Base-by-base conservation (phyloP, 805 yeast genomes). In the Candida maesae region DNA sequence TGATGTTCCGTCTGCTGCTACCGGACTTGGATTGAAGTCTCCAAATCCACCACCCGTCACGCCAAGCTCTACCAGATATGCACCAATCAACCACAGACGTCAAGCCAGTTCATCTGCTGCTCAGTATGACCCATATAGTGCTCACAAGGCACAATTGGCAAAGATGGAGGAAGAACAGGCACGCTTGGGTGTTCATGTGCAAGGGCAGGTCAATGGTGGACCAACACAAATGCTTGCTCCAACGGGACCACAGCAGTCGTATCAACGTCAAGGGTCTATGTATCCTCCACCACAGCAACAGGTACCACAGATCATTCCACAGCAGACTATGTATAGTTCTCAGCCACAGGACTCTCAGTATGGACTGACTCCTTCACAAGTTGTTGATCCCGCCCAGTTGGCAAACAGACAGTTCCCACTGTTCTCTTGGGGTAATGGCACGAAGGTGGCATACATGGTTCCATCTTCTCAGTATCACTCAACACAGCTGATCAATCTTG, bases 331-430 rank as follows among this genome's bases (percentile, higher is more conserved):
- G 35, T 34, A 29, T 14, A 10, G 12, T 10, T 6, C n/a, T 17
- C 30, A 30, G 29, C 16, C 33, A 19, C n/a, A n/a, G n/a, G n/a
- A n/a, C n/a, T n/a, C n/a, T n/a, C n/a, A n/a, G n/a, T n/a, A n/a
- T n/a, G n/a, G n/a, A n/a, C n/a, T n/a, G n/a, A n/a, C n/a, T n/a
- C n/a, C n/a, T n/a, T n/a, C n/a, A n/a, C n/a, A n/a, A 24, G 23
- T n/a, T 7, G 62, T 65, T 23, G 73, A 79, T 45, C 83, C 85
- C 7, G 74, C 73, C 38, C 74, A 78, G 18, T 59, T 82, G 38
- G 60, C 70, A 18, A 61, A 65, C 35, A 69, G 84, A 40, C 95
- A 85, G 56, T 84, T 83, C 62, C 95, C 96, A 0, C 56, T 88
- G 25, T 83, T 86, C 57, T 69, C 73, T 43, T 88, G 93, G 84